A percentile compares a stretch with the other conserved stretches of the same genome.
Conservation (phyloP, 352 stramenopile genomes). For the Stephanocyclus meneghinianus region DNA sequence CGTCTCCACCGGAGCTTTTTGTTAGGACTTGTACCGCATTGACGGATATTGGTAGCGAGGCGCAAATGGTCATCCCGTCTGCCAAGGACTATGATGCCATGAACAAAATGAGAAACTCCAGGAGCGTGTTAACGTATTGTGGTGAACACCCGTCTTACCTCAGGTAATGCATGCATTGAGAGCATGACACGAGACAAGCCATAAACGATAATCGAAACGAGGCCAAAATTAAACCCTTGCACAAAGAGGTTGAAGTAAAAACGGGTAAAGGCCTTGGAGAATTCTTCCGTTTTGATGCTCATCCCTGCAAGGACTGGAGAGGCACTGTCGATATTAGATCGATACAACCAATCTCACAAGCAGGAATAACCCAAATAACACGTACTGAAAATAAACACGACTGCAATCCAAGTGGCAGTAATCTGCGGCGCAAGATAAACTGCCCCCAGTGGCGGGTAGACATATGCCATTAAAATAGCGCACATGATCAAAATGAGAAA, state of each 20-base stretch:
- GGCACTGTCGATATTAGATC: too few species aligned
- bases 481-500: conserved; percentile 44
- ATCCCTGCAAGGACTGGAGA: conserved; percentile 65
- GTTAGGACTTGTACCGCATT: conserved; percentile 68
- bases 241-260: conserved; percentile 63
- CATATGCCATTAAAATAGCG: conserved; percentile 61
- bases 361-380: neutral
- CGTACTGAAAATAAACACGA: conserved; percentile 80
- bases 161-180: conserved; percentile 17
- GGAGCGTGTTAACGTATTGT: neutral
- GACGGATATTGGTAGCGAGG: conserved; percentile 64
- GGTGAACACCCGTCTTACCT: neutral
- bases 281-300: conserved; percentile 75
- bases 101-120: neutral
- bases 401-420: conserved; percentile 78
- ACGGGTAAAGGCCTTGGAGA: conserved; percentile 66
- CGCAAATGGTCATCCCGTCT: conserved; percentile 68
- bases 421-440: conserved; percentile 73
- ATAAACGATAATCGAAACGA: conserved; percentile 61
- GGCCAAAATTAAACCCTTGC: conserved; percentile 66
- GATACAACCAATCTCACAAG: neutral
- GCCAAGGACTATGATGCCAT: conserved; percentile 18
- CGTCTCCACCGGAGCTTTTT: conserved; percentile 56
- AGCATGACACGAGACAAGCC: conserved; percentile 45
- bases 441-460: conserved; percentile 75